Percentiles rank a stretch among this genome's conserved stretches.
These are phyloP conservation scores for Claviceps humidiphila DNA, from an alignment of 2,329 filamentous ascomycete species.

Conservation along the genomic window DNA sequence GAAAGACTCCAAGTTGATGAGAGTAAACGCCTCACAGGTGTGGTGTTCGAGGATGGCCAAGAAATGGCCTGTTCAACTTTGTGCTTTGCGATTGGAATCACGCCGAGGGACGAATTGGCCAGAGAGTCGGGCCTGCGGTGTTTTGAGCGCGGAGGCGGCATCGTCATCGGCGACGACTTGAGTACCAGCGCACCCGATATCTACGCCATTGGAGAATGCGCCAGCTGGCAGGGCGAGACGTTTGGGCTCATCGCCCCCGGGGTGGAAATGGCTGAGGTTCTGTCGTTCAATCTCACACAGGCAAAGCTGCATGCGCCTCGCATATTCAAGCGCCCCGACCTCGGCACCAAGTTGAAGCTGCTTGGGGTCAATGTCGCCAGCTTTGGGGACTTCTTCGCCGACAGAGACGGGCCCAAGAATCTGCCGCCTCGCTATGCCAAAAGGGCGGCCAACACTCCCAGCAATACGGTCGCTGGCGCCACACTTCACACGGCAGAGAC, in stretches of 20 bases:
- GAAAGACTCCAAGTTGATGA: constrained; percentile 56
- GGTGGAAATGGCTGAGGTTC: constrained; percentile 83
- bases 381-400: constrained; percentile 89
- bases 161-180: constrained; percentile 54
- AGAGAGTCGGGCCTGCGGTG: constrained; percentile 56
- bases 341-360: constrained; percentile 85
- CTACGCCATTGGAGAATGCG: constrained; percentile 84
- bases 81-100: constrained; percentile 83
- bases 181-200: constrained; percentile 59
- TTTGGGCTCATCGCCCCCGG: constrained; percentile 84
- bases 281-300: constrained; percentile 83
- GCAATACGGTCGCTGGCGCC: not conserved
- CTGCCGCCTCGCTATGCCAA: constrained; percentile 47
- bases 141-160: constrained; percentile 60
- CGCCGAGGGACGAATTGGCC: constrained; percentile 66
- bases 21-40: constrained; percentile 54
- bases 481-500: not conserved
- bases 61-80: constrained; percentile 65
- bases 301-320: constrained; percentile 57
- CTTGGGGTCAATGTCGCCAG: constrained; percentile 84
- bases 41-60: constrained; percentile 71
- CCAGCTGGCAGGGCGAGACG: constrained; percentile 75
- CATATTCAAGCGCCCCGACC: constrained; percentile 66
- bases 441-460: constrained; percentile 9
- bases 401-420: constrained; percentile 65